A percentile compares a stretch with the other conserved stretches of the same genome.
phyloP scores from a whole-genome alignment of 106 monocot species.

The Acorus gramineus region DNA sequence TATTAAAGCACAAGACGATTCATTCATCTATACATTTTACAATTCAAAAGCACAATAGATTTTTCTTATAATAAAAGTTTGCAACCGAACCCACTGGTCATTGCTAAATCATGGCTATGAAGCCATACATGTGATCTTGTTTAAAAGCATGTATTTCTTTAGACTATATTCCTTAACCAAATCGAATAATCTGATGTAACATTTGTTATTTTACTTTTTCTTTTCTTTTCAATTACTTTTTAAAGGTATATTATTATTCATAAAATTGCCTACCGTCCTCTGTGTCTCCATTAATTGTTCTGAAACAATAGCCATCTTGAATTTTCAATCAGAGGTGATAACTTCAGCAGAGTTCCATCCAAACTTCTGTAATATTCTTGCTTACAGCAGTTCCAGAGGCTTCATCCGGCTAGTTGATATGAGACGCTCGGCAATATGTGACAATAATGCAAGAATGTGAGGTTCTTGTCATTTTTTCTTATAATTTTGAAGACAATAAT shows the following conservation, averaged over 20 bases:
- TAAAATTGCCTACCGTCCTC: background rate
- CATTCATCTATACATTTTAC: too few species aligned
- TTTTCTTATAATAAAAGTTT: too few species aligned
- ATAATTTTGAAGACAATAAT: background rate
- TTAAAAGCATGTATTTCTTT: background rate
- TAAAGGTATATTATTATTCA: background rate
- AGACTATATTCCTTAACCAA: conserved; percentile 3
- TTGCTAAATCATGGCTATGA: too few species aligned
- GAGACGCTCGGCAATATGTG: conserved; percentile 64
- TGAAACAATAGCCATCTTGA: background rate
- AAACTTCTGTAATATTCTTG: conserved; percentile 47
- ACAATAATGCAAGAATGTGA: conserved; percentile 51
- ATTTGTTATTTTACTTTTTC: background rate
- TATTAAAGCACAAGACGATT: too few species aligned
- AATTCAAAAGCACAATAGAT: too few species aligned
- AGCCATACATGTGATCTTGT: too few species aligned
- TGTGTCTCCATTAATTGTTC: background rate
- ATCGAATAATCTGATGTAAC: background rate
- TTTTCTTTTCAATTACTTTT: background rate
- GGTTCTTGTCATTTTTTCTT: conserved; percentile 2
- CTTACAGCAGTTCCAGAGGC: conserved; percentile 76
- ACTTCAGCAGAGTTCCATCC: conserved; percentile 77
- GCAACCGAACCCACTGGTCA: too few species aligned
- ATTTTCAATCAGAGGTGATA: conserved; percentile 55
- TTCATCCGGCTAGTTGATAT: conserved; percentile 67